Evolutionary conservation across 352 stramenopile genomes (phyloP).

Genomic region (Pythium chondricola): DNA sequence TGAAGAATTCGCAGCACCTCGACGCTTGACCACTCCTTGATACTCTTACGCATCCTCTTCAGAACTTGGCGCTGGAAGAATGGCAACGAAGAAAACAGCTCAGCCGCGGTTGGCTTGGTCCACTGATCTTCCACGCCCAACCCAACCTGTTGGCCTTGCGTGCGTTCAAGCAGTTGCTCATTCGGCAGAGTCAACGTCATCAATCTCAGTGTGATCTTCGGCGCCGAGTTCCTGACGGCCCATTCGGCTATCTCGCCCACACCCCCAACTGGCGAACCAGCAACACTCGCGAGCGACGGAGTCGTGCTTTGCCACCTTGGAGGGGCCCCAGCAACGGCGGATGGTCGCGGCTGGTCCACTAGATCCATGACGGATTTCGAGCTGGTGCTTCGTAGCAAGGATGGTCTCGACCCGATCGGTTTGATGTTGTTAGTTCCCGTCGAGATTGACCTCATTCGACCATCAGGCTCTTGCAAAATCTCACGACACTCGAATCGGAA

Average conservation of each 20-base stretch:
- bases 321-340: too few relatives aligned
- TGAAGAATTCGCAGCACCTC: conserved; percentile 78
- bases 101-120: conserved; percentile 23
- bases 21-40: conserved; percentile 82
- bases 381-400: conserved; percentile 37
- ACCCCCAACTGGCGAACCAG: conserved; percentile 18
- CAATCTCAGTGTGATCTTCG: conserved; percentile 58
- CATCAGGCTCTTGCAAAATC: conserved; percentile 15
- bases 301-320: conserved; percentile 1
- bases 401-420: background rate
- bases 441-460: conserved; percentile 8
- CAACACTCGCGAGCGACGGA: too few relatives aligned
- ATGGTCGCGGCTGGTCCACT: too few relatives aligned
- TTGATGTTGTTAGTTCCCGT: conserved; percentile 8
- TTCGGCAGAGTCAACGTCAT: conserved; percentile 76
- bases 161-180: conserved; percentile 49
- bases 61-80: conserved; percentile 74
- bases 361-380: conserved; percentile 48
- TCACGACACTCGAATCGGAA: conserved; percentile 79
- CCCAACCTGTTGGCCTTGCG: conserved; percentile 30
- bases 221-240: conserved; percentile 27
- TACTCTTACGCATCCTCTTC: conserved; percentile 51
- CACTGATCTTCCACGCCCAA: conserved; percentile 51
- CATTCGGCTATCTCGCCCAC: conserved; percentile 53
- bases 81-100: conserved; percentile 56